Conservation (phyloP, 1,284 basidiomycete species). For the Heterobasidion parviporum region DNA sequence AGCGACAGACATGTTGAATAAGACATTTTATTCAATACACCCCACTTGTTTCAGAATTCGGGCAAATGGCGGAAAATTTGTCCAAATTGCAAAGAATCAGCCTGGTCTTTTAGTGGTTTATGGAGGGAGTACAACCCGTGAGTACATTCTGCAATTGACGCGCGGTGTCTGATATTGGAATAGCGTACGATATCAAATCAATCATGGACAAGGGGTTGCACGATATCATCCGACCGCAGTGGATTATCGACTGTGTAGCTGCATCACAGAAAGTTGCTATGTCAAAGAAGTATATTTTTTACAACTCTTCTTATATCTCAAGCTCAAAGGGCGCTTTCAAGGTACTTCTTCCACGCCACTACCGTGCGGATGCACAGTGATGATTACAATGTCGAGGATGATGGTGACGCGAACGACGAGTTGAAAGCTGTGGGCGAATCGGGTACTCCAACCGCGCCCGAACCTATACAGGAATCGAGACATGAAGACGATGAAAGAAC, state of each 20-base stretch:
- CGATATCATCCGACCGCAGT: constrained; percentile 72
- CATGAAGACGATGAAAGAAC: constrained; percentile 6
- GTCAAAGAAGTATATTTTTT: constrained; percentile 48
- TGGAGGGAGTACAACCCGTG: constrained; percentile 56
- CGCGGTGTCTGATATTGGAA: neutral
- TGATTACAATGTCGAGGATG: constrained; percentile 23
- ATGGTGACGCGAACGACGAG: constrained; percentile 27
- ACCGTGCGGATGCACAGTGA: constrained; percentile 21
- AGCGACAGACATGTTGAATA: constrained; percentile 11
- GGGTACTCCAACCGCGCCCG: too few relatives aligned
- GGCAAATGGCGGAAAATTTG: constrained; percentile 67
- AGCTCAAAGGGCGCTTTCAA: constrained; percentile 17
- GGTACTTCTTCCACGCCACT: constrained; percentile 73
- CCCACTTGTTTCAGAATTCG: constrained; percentile 44
- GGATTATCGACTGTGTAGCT: constrained; percentile 75
- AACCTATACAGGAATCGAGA: neutral
- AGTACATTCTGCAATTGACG: constrained; percentile 15
- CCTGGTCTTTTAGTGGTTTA: constrained; percentile 50
- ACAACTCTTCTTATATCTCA: neutral
- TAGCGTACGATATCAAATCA: constrained; percentile 62
- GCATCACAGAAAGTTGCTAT: constrained; percentile 46
- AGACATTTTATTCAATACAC: too few relatives aligned
- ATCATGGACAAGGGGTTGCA: constrained; percentile 54
- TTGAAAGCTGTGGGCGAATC: neutral
- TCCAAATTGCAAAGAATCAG: constrained; percentile 51